Conservation (phyloP, 192 early-diverging fungal genomes). For the Coemansia sp. region DNA sequence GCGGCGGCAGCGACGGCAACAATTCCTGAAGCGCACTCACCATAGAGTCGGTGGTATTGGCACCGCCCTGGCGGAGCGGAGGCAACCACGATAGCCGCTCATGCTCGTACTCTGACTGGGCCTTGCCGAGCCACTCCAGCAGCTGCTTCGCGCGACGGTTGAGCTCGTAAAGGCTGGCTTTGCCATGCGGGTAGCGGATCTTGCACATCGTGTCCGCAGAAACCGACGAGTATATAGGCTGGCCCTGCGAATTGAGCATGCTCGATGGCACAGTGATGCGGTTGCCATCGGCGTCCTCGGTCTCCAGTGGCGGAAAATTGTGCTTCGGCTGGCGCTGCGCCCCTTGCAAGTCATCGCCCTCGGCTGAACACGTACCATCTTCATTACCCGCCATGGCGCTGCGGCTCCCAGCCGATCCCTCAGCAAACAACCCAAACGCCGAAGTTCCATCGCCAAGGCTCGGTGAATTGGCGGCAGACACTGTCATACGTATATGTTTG, state of each 20-base stretch:
- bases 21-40: background rate
- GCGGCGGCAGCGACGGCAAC: background rate
- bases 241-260: constrained; percentile 40
- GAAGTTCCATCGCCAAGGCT: constrained; percentile 12
- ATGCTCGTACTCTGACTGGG: constrained; percentile 50
- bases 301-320: constrained; percentile 35
- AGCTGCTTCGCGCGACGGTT: constrained; percentile 51
- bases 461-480: constrained; percentile 43
- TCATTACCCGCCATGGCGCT: background rate
- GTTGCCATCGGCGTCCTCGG: constrained; percentile 38
- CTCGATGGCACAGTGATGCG: constrained; percentile 29
- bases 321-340: constrained; percentile 23
- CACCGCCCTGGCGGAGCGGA: background rate
- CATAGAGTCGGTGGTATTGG: background rate
- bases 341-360: constrained; percentile 3
- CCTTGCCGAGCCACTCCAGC: constrained; percentile 53
- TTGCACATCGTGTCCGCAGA: constrained; percentile 40
- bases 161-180: constrained; percentile 36
- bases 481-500: constrained; percentile 37
- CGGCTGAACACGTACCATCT: background rate
- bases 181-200: constrained; percentile 45
- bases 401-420: background rate
- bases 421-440: constrained; percentile 11
- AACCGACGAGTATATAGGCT: constrained; percentile 47
- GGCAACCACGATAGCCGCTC: constrained; percentile 26